Evolutionary conservation across 2,329 filamentous ascomycete species (phyloP), one percentile per base, ranked within the genome.

Genomic region (Amauroascus niger): DNA sequence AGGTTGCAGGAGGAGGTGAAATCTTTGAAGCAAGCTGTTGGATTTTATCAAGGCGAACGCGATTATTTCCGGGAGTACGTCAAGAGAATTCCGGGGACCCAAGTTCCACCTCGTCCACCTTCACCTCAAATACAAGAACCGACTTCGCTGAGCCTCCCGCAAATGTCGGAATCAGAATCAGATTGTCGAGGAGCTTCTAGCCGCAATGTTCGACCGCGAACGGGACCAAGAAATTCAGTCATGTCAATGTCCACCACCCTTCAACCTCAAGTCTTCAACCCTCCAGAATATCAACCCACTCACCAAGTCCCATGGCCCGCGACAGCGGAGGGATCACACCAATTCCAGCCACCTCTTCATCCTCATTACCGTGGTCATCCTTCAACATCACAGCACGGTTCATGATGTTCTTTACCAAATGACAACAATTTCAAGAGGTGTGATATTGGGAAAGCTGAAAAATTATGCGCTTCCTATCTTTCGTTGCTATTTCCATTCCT

Each of bases 21-120:
- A 11, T 52, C 54, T 5, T 50, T 71, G 16, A 47, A 44, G 28
- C 33, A 49, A 49, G 44, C 18, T 11, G 37, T 44, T 16, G 9
- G 20, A 6, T 65, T 67, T 54, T 73, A 73, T 54, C 68, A 64
- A 16, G 62, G 64, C 0, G 70, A 73, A 49, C 63, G 70, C 32
- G 64, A 73, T 53, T 71, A 67, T 57, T 72, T 67, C 56, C 67
- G 69, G 9, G 69, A 71, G 2, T 41, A 58, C 16, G 53, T 55
- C 45, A 40, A 24, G 26, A 55, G 52, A n/a, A 50, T 52, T 16
- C 41, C 57, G 18, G 55, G 55, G n/a, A 22, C 52, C 4, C 33
- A 54, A 39, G 26, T 48, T 30, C 53, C 57, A 8, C 48, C 35
- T 24, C 57, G 57, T 22, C 59, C 59, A 1, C 30, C 35, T 14